Conservation (phyloP, 2,329 filamentous ascomycete genomes). For the Colletotrichum eleusines region DNA sequence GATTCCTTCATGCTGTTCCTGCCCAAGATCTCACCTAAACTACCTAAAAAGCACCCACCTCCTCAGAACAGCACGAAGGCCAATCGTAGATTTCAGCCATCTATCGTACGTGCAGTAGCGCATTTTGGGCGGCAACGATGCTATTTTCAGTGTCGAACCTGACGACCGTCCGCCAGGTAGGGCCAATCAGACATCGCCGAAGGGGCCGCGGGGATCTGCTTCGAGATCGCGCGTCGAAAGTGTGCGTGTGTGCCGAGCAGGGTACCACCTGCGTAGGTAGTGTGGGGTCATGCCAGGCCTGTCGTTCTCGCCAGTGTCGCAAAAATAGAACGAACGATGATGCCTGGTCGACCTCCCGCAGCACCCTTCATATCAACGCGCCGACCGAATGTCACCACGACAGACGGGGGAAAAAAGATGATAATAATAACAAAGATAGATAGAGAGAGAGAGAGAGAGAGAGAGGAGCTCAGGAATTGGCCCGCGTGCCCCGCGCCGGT, state of each 20-base stretch:
- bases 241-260: constrained; percentile 26
- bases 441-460: neutral
- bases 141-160: constrained; percentile 34
- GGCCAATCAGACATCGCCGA: neutral
- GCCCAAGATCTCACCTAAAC: neutral
- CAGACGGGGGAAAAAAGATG: too few species aligned
- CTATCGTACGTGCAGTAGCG: constrained; percentile 23
- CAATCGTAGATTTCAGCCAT: constrained; percentile 37
- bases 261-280: constrained; percentile 25
- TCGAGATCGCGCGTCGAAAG: constrained; percentile 21
- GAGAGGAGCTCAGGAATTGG: neutral
- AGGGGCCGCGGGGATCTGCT: constrained; percentile 11
- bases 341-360: neutral
- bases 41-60: neutral
- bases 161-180: neutral
- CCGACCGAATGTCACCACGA: neutral
- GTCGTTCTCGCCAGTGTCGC: constrained; percentile 32
- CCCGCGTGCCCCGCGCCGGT: neutral
- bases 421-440: neutral
- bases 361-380: neutral
- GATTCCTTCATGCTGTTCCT: neutral
- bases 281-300: constrained; percentile 9
- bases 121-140: constrained; percentile 34
- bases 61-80: neutral
- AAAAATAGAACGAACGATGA: constrained; percentile 42